Evolutionary conservation across 176 grass and related monocot species (phyloP).

Genomic region (Carex littledalei): DNA sequence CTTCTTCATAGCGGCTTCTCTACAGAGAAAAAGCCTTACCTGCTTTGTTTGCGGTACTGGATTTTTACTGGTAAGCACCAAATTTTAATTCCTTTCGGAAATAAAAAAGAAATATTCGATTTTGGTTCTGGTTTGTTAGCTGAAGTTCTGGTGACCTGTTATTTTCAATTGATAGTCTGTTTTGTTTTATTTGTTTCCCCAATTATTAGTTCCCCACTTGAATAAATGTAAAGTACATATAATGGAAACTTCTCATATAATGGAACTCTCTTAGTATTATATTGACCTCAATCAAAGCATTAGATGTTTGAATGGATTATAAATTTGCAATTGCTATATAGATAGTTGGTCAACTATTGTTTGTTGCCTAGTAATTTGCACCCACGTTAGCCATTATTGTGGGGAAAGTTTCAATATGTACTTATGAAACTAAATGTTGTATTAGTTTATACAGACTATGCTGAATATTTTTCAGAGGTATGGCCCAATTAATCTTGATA

Average conservation of each 20-base stretch:
- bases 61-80: neutral
- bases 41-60: neutral
- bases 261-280: neutral
- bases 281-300: neutral
- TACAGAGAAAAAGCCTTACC: neutral
- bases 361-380: neutral
- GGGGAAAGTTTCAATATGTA: neutral
- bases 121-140: neutral
- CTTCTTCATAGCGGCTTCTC: neutral
- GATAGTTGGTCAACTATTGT: neutral
- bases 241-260: neutral
- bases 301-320: neutral
- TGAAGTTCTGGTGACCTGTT: conserved; percentile 18
- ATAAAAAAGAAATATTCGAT: neutral
- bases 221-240: neutral
- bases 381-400: neutral
- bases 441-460: neutral
- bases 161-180: conserved; percentile 6
- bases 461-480: neutral
- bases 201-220: neutral
- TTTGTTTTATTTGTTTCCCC: neutral
- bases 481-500: neutral
- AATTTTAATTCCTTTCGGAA: neutral
- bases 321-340: neutral
- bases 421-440: neutral